A percentile compares a stretch with the other conserved stretches of the same genome.
Evolutionary conservation across 345 rosid species (phyloP).

Genomic region (Theobroma cacao): DNA sequence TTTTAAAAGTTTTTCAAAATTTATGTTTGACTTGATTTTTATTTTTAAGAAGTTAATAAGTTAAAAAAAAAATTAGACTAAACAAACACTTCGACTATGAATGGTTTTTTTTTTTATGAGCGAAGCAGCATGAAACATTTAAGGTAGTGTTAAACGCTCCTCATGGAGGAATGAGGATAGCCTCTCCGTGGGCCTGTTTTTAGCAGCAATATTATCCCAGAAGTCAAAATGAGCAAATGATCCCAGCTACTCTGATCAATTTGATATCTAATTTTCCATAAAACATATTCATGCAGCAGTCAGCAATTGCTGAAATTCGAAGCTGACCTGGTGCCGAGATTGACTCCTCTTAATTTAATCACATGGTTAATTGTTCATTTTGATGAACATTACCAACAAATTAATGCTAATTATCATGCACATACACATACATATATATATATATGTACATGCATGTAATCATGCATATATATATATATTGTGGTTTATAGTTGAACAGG

Average conservation of each 20-base stretch:
- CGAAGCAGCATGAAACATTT: too few relatives aligned
- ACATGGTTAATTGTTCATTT: background rate
- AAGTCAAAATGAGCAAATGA: background rate
- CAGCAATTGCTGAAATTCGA: background rate
- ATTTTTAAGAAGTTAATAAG: too few relatives aligned
- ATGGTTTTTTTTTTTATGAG: too few relatives aligned
- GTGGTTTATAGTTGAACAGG: background rate
- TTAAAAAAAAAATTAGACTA: too few relatives aligned
- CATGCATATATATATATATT: background rate
- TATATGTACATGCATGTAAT: too few relatives aligned
- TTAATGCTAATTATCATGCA: background rate
- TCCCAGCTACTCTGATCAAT: background rate
- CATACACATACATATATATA: background rate
- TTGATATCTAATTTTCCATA: background rate
- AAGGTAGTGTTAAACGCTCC: background rate
- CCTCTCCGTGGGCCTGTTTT: background rate
- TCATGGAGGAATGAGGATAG: background rate
- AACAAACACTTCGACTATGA: too few relatives aligned
- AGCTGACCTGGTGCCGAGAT: conserved; percentile 5
- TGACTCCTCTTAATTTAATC: background rate
- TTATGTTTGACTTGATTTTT: too few relatives aligned
- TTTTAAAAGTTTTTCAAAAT: too few relatives aligned
- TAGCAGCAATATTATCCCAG: background rate
- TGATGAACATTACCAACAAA: background rate
- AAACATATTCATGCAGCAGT: background rate